phyloP scores from a whole-genome alignment of 371 early-diverging fungal genomes.

The Syncephalastrum monosporum region DNA sequence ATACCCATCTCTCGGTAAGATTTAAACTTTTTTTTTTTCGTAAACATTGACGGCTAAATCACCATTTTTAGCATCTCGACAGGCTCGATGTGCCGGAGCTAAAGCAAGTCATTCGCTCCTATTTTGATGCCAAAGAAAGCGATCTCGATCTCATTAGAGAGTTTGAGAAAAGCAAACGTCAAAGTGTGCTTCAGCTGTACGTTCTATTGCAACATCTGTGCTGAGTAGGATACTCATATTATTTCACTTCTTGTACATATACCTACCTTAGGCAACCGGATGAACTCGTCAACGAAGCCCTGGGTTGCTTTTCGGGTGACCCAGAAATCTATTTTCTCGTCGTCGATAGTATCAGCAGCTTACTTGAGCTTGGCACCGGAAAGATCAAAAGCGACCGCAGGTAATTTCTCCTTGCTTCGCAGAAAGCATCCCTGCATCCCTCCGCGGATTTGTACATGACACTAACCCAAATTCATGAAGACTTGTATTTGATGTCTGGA shows the following conservation, averaged over 20 bases:
- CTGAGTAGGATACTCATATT: neutral
- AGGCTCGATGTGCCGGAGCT: constrained; percentile 27
- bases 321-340: constrained; percentile 44
- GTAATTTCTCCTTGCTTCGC: constrained; percentile 2
- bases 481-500: constrained; percentile 40
- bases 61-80: constrained; percentile 4
- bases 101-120: constrained; percentile 22
- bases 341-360: constrained; percentile 37
- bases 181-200: constrained; percentile 41
- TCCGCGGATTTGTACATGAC: neutral
- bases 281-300: constrained; percentile 33
- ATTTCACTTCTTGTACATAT: neutral
- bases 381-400: constrained; percentile 21
- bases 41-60: neutral
- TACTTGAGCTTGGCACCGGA: constrained; percentile 25
- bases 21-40: constrained; percentile 4
- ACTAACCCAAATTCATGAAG: constrained; percentile 4
- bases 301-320: constrained; percentile 30
- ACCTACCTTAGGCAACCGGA: constrained; percentile 29
- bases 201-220: constrained; percentile 2
- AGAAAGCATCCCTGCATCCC: neutral
- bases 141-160: constrained; percentile 55
- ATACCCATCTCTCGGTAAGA: constrained; percentile 44
- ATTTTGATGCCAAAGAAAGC: constrained; percentile 44
- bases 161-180: constrained; percentile 34